These are phyloP conservation scores for Acacia acuminata DNA, from an alignment of 306 rosid genomes.

Conservation along the genomic window DNA sequence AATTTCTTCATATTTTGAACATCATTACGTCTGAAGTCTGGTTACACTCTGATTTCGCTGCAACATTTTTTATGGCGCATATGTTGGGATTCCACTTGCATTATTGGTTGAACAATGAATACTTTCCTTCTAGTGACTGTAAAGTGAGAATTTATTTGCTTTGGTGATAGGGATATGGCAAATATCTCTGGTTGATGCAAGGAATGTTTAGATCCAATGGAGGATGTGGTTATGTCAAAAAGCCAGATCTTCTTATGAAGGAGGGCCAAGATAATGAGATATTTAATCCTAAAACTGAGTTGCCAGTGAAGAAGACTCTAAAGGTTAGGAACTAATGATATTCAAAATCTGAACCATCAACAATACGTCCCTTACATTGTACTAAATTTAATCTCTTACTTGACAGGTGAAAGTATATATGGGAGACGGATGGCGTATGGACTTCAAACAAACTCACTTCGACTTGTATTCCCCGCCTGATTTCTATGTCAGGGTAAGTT, in stretches of 20 bases:
- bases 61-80: background rate
- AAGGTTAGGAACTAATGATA: slow-evolving; percentile 42
- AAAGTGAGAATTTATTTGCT: background rate
- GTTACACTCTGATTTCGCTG: background rate
- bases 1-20: slow-evolving; percentile 1
- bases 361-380: slow-evolving; percentile 1
- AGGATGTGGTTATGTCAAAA: slow-evolving; percentile 71
- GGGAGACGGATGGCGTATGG: slow-evolving; percentile 83
- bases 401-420: slow-evolving; percentile 61
- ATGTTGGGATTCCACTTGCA: background rate
- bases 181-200: slow-evolving; percentile 70
- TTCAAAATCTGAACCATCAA: background rate
- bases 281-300: slow-evolving; percentile 52
- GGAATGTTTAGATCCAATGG: slow-evolving; percentile 81
- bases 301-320: slow-evolving; percentile 60
- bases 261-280: slow-evolving; percentile 41
- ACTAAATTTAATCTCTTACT: slow-evolving; percentile 15
- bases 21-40: background rate
- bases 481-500: slow-evolving; percentile 62
- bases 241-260: slow-evolving; percentile 64
- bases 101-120: slow-evolving; percentile 1
- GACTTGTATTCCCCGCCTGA: slow-evolving; percentile 74
- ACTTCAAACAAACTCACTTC: slow-evolving; percentile 71
- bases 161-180: slow-evolving; percentile 61
- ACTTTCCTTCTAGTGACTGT: background rate